Conservation (phyloP, 2,329 filamentous ascomycete species). For the Diatrype stigma region DNA sequence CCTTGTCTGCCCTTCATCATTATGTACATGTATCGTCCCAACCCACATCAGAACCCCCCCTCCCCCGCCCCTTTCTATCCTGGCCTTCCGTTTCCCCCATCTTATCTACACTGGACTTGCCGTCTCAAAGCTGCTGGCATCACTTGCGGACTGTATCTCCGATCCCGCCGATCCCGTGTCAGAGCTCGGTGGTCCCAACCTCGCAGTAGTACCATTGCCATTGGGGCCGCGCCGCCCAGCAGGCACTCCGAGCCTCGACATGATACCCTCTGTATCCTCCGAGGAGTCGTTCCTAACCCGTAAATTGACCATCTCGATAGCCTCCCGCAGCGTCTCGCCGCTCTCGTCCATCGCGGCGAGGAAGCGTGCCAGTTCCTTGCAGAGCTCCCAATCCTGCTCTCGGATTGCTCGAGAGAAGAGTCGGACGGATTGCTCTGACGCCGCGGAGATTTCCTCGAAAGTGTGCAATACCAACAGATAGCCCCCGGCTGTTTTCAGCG, state of each 20-base stretch:
- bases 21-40: neutral
- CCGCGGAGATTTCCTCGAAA: conserved; percentile 63
- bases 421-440: conserved; percentile 73
- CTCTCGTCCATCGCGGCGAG: conserved; percentile 86
- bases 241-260: conserved; percentile 29
- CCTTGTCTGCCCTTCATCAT: too few species aligned
- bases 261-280: conserved; percentile 23
- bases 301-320: conserved; percentile 59
- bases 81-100: too few species aligned
- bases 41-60: too few species aligned
- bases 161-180: conserved; percentile 27
- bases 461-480: conserved; percentile 95
- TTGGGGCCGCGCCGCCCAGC: conserved; percentile 23
- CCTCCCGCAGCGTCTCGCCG: conserved; percentile 72
- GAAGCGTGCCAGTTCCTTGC: conserved; percentile 92
- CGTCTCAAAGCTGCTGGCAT: conserved; percentile 26
- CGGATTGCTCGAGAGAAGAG: conserved; percentile 76
- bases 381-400: conserved; percentile 90
- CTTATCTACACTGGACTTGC: conserved; percentile 23
- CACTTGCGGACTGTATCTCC: conserved; percentile 25
- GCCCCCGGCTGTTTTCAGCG: conserved; percentile 89
- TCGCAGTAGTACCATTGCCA: conserved; percentile 15
- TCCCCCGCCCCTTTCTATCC: conserved; percentile 3
- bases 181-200: conserved; percentile 23
- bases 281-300: conserved; percentile 28